These are phyloP conservation scores for Cytospora chrysosperma DNA, from an alignment of 2,329 filamentous ascomycete genomes.

Conservation along the genomic window DNA sequence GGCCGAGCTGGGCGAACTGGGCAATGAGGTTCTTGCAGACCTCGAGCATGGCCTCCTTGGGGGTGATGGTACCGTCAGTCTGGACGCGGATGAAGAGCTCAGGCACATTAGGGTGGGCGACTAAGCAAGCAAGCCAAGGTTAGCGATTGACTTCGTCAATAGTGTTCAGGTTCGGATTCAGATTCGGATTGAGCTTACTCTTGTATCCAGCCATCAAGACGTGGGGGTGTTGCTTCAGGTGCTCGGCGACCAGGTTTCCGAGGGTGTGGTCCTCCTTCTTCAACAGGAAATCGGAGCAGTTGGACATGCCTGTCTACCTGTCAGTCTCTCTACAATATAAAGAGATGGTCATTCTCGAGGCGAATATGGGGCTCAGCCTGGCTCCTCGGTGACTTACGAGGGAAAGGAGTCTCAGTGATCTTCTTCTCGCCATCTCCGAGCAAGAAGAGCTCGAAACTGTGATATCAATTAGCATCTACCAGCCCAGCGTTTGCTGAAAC, in stretches of 20 bases:
- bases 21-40: constrained; percentile 80
- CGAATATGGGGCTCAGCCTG: not conserved
- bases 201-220: constrained; percentile 93
- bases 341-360: not conserved
- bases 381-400: constrained; percentile 72
- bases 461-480: constrained; percentile 24
- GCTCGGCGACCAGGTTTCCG: constrained; percentile 82
- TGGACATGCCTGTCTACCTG: constrained; percentile 71
- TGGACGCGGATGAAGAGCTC: constrained; percentile 75
- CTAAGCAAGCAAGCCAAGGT: constrained; percentile 33
- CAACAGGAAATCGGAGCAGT: constrained; percentile 92
- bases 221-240: constrained; percentile 79
- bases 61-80: constrained; percentile 83
- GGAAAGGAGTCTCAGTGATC: constrained; percentile 83
- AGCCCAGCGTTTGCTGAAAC: not conserved
- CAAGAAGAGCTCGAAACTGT: constrained; percentile 90
- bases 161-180: not conserved
- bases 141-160: not conserved
- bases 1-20: constrained; percentile 74
- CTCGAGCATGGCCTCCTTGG: constrained; percentile 82
- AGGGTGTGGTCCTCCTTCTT: constrained; percentile 97
- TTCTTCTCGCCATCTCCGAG: constrained; percentile 89
- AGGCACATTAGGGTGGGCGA: constrained; percentile 60
- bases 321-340: constrained; percentile 9
- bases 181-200: constrained; percentile 46